phyloP scores from a whole-genome alignment of 2,329 filamentous ascomycete species.

The Fusarium gaditjirri region DNA sequence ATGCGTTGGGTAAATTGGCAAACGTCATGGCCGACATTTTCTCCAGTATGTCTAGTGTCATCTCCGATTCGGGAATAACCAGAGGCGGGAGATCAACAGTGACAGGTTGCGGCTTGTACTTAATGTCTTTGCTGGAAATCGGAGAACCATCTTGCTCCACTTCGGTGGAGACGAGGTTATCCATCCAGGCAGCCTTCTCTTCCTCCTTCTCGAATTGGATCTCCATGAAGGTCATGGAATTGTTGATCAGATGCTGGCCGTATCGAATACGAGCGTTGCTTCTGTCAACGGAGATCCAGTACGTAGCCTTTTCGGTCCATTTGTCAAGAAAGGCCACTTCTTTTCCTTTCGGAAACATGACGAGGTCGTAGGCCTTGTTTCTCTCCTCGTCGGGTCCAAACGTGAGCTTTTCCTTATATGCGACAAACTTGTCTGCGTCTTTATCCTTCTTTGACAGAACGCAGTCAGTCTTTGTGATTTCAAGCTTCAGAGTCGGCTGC shows the following conservation, averaged over 20 bases:
- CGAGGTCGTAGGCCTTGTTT: neutral
- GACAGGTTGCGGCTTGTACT: neutral
- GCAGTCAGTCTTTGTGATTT: neutral
- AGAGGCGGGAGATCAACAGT: neutral
- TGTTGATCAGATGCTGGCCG: neutral
- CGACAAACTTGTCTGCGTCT: neutral
- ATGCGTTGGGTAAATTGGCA: neutral
- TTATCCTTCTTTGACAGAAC: neutral
- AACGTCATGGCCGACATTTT: neutral
- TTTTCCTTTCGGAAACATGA: neutral
- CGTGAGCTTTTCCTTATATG: neutral
- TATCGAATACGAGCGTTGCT: neutral
- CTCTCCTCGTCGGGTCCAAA: neutral
- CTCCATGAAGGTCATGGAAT: neutral
- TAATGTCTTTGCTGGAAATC: neutral
- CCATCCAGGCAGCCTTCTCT: neutral
- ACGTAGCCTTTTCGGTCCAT: neutral
- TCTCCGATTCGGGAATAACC: neutral
- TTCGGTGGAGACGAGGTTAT: neutral
- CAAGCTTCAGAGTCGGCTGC: neutral
- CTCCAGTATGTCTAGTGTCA: neutral
- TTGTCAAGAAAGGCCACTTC: neutral
- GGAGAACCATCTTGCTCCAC: neutral
- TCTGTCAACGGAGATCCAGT: neutral
- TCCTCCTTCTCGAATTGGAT: neutral